Evolutionary conservation across 306 rosid species (phyloP).

Genomic region (Vigna reflexopilosa): DNA sequence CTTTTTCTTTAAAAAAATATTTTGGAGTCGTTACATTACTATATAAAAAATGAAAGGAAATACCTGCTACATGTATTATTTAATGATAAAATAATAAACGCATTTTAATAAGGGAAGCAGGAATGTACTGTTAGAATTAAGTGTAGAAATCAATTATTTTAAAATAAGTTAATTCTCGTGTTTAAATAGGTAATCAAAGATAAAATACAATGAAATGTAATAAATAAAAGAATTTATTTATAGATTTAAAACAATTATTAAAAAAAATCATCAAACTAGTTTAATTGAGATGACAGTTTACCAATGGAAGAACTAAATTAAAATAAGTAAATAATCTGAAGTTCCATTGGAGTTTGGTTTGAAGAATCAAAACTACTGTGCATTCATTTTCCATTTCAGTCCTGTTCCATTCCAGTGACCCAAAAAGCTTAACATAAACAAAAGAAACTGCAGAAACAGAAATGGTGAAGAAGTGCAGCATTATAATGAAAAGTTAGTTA

Average conservation of each 20-base stretch:
- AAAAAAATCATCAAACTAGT: too few relatives aligned
- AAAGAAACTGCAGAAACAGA: background rate
- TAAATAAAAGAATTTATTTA: background rate
- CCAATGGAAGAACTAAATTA: background rate
- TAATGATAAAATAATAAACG: background rate
- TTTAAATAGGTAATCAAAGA: background rate
- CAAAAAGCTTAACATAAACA: background rate
- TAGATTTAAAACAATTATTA: too few relatives aligned
- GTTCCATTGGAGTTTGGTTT: background rate
- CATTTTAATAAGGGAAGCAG: background rate
- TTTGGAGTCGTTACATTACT: background rate
- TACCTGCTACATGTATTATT: background rate
- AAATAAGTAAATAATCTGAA: background rate
- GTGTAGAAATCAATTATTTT: background rate
- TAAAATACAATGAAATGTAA: background rate
- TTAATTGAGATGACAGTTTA: background rate
- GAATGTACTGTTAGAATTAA: background rate
- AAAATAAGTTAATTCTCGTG: background rate
- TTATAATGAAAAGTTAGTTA: background rate
- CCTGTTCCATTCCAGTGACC: background rate
- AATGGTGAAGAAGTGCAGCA: background rate
- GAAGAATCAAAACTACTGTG: background rate
- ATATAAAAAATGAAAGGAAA: background rate
- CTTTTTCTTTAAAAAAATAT: background rate
- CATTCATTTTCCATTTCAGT: background rate